Evolutionary conservation across 352 stramenopile species (phyloP).

Genomic region (Peronospora belbahrii): DNA sequence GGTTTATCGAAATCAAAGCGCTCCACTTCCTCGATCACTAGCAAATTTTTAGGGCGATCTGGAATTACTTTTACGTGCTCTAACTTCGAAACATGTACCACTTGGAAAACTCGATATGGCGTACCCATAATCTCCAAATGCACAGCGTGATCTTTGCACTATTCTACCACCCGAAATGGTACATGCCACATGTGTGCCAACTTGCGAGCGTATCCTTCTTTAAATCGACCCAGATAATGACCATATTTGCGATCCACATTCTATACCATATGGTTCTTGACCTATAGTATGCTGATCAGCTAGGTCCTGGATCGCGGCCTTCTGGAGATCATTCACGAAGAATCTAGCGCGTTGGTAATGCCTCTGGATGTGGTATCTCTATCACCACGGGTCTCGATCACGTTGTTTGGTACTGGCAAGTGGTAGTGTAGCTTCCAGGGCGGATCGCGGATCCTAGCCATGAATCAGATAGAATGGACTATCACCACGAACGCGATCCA

Average conservation of each 20-base stretch:
- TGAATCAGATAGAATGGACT: neutral
- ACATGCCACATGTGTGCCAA: constrained; percentile 11
- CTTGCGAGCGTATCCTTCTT: constrained; percentile 15
- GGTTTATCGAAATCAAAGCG: constrained; percentile 19
- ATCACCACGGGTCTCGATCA: neutral
- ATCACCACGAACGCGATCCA: neutral
- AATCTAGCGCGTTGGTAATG: constrained; percentile 1
- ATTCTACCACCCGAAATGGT: constrained; percentile 1
- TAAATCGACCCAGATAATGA: constrained; percentile 2
- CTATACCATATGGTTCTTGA: neutral
- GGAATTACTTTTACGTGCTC: constrained; percentile 1
- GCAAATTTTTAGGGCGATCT: neutral
- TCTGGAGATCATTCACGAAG: neutral
- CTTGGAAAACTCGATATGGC: constrained; percentile 10
- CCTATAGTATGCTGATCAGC: neutral
- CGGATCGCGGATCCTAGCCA: too few relatives aligned
- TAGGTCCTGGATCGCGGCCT: neutral
- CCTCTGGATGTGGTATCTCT: constrained; percentile 2
- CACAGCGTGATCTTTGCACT: constrained; percentile 4
- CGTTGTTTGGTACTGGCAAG: neutral
- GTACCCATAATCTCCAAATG: constrained; percentile 1
- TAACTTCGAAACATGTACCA: constrained; percentile 17
- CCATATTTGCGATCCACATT: neutral
- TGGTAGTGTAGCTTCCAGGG: constrained; percentile 4
- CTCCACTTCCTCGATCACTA: neutral